A percentile compares a stretch with the other conserved stretches of the same genome.
Conservation (phyloP, 805 yeast species). For the Spathaspora passalidarum region DNA sequence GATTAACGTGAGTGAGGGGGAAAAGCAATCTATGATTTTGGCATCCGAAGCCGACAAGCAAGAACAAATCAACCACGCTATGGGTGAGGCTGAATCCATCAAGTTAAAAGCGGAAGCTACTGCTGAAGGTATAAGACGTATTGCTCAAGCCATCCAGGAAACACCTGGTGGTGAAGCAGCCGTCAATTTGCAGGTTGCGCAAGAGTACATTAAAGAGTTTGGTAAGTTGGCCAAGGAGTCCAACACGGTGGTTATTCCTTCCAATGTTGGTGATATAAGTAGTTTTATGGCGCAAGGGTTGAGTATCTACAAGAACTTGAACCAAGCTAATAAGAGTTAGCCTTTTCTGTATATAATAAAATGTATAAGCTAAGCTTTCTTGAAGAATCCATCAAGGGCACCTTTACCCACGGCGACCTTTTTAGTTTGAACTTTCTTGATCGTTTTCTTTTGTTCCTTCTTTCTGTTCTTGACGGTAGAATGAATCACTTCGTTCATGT, state of each 20-base stretch:
- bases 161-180: constrained; percentile 76
- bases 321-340: constrained; percentile 15
- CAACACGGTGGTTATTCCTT: constrained; percentile 74
- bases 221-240: constrained; percentile 79
- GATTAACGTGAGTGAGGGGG: constrained; percentile 83
- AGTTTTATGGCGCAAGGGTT: constrained; percentile 73
- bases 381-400: constrained; percentile 68
- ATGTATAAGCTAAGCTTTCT: constrained; percentile 13
- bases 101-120: constrained; percentile 66
- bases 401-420: constrained; percentile 60
- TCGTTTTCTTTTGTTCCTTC: constrained; percentile 19
- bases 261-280: constrained; percentile 72
- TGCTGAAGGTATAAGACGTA: constrained; percentile 61
- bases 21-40: constrained; percentile 63
- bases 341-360: background rate
- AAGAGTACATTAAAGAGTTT: constrained; percentile 78
- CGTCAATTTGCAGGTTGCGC: constrained; percentile 76
- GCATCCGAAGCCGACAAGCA: constrained; percentile 71
- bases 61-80: constrained; percentile 64
- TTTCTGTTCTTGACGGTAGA: constrained; percentile 18
- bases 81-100: constrained; percentile 72
- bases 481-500: constrained; percentile 20
- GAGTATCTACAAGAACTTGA: constrained; percentile 62
- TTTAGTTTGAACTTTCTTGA: constrained; percentile 23
- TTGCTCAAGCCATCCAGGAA: constrained; percentile 65